Evolutionary conservation across 1,284 basidiomycete genomes (phyloP), one percentile per base, ranked within the genome.

Genomic region (Waitea zeae): DNA sequence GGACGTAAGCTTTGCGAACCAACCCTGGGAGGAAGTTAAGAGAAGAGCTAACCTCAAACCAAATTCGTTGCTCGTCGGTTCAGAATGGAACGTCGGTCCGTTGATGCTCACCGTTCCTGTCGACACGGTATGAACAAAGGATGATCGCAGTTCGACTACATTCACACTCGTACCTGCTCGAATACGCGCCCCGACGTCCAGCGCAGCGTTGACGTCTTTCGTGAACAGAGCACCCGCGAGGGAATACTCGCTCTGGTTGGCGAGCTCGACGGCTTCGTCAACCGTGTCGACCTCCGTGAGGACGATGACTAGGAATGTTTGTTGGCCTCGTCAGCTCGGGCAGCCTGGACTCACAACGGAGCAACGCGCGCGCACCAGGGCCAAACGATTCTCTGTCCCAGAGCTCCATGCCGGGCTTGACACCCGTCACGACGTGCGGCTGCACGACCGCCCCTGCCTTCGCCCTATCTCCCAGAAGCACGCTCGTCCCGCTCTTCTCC

Each of bases 321-420:
- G n/a, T n/a, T n/a, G n/a, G n/a, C n/a, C n/a, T n/a, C n/a, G 17
- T 26, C 12, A 18, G 26, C 29, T n/a, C n/a, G n/a, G n/a, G n/a
- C n/a, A n/a, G n/a, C n/a, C n/a, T n/a, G n/a, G 14, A 33, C 33
- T 17, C 34, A 35, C 46, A 43, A 17, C 43, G 39, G 32, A 9
- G 15, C 12, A 48, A 37, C 12, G 48, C 13, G 7, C 42, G 46
- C 47, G 44, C 49, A 55, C 69, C 61, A 20, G 73, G 74, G 1
- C 68, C 73, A 44, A 77, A 77, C 11, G 61, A 62, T 48, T 78
- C 72, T 17, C 62, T 47, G 20, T 66, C 56, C 63, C 65, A 70
- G 3, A 69, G 38, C 17, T 52, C 42, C 64, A 70, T 73, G 1
- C 61, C 59, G 1, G 57, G 53, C 31, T 57, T 63, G 14, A 68